A percentile compares a stretch with the other conserved stretches of the same genome.
These are phyloP conservation scores for Fusarium ambrosium DNA, from an alignment of 2,329 filamentous ascomycete species.

Conservation along the genomic window DNA sequence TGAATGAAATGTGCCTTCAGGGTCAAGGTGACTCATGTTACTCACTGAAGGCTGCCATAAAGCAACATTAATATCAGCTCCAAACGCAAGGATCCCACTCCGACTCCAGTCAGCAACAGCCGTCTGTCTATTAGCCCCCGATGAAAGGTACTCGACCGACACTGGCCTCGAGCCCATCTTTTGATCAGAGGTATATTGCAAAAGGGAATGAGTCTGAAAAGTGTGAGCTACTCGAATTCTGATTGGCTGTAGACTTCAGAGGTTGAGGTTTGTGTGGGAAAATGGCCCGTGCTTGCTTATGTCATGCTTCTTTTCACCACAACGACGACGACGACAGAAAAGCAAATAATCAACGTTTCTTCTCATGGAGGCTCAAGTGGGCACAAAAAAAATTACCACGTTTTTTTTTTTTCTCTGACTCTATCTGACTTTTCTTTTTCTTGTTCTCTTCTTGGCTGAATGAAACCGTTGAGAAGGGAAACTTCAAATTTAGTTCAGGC, in stretches of 20 bases:
- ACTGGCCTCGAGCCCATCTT: constrained; percentile 50
- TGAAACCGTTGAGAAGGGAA: background rate
- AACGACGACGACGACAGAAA: constrained; percentile 22
- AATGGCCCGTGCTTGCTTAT: constrained; percentile 33
- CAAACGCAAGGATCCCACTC: constrained; percentile 84
- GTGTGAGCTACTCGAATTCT: constrained; percentile 49
- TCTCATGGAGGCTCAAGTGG: constrained; percentile 3
- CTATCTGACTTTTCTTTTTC: background rate
- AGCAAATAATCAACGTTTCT: constrained; percentile 24
- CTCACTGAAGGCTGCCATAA: constrained; percentile 86
- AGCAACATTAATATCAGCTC: constrained; percentile 89
- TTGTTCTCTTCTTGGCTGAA: background rate
- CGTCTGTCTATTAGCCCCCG: constrained; percentile 91
- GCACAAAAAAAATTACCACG: constrained; percentile 8
- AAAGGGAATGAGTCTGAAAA: constrained; percentile 51
- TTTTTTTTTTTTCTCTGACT: background rate
- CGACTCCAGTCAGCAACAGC: constrained; percentile 90
- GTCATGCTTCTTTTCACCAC: constrained; percentile 36
- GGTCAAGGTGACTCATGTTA: constrained; percentile 38
- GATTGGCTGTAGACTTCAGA: constrained; percentile 51
- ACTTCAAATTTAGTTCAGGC: background rate
- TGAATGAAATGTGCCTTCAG: constrained; percentile 9
- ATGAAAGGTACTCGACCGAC: constrained; percentile 71
- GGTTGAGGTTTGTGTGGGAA: constrained; percentile 38
- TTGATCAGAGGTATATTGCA: constrained; percentile 24